Conservation (phyloP, 1,284 basidiomycete genomes). For the Mrakiaceae sp. region DNA sequence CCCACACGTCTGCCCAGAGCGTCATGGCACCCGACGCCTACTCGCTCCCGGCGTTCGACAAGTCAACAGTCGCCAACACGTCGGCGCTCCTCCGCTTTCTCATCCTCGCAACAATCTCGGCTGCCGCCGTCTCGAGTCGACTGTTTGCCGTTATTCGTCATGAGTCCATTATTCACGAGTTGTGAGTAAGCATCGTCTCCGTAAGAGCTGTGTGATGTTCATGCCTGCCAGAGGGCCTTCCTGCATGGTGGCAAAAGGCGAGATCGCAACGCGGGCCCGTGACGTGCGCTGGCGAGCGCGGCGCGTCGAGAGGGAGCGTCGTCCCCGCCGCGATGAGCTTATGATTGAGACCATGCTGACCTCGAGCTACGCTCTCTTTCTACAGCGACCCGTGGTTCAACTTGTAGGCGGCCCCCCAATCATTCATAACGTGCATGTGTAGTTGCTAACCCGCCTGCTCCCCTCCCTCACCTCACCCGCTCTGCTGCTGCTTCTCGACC, state of each 20-base stretch:
- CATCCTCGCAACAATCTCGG: slow-evolving; percentile 75
- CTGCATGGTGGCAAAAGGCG: neutral
- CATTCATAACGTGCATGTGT: too few relatives aligned
- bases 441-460: too few relatives aligned
- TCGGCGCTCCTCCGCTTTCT: slow-evolving; percentile 74
- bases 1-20: too few relatives aligned
- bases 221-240: slow-evolving; percentile 11
- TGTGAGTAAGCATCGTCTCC: slow-evolving; percentile 47
- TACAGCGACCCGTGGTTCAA: slow-evolving; percentile 93
- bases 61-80: slow-evolving; percentile 62
- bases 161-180: slow-evolving; percentile 98
- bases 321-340: neutral
- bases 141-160: slow-evolving; percentile 97
- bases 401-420: slow-evolving; percentile 49
- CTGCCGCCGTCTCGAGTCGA: slow-evolving; percentile 86
- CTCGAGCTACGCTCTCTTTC: slow-evolving; percentile 9
- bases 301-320: neutral
- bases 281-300: neutral
- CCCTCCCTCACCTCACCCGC: neutral
- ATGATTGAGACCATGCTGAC: slow-evolving; percentile 3
- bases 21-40: slow-evolving; percentile 24
- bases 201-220: neutral
- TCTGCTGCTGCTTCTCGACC: neutral
- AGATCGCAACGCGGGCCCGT: neutral
- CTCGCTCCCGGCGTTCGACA: slow-evolving; percentile 33